Base-by-base conservation (phyloP, 2,329 filamentous ascomycete species). In the Colletotrichum spinosum region DNA sequence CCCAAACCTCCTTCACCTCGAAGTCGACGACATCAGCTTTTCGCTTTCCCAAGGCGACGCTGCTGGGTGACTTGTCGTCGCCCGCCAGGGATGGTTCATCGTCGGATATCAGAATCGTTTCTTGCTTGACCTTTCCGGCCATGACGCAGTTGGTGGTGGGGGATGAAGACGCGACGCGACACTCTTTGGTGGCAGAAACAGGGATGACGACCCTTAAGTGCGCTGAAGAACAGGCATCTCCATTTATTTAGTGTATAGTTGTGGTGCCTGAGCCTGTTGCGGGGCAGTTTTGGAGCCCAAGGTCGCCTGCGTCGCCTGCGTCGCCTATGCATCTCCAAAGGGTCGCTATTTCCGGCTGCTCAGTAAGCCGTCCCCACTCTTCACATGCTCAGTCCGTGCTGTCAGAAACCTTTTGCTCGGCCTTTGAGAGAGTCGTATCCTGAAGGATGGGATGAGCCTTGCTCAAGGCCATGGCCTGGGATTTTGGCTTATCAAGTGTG, bases 1-100 rank as follows among this genome's bases (percentile, higher is more conserved):
- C 85, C 83, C 83, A 86, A n/a, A 78, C 72, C 1, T 84, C 78
- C 69, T 83, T 84, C 61, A 82, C 80, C 13, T 76, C 75, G 37
- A 79, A 70, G 7, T 77, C 73, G 9, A 70, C 49, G 3, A 25
- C 25, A 25, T 76, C 72, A 4, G 73, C 69, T 68, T 82, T 84
- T 25, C 80, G 75, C 69, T 82, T 83, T 5, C 70, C 67, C 4
- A 67, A 50, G 1, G 69, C 48, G 12, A 68, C 71, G 2, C 45
- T 37, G 35, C 25, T 55, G 4, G 37, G 13, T 8, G 37, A 12
- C 4, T 9, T 45, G 4, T 58, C 55, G 33, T 44, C 63, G 7
- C 38, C 2, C 13, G 48, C 62, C 2, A 52, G 52, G 17, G 38
- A 42, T 10, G 62, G 52, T 11, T 65, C 60, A 6, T 60, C 55